Conservation (phyloP, 345 rosid species). For the Crucihimalaya himalaica region DNA sequence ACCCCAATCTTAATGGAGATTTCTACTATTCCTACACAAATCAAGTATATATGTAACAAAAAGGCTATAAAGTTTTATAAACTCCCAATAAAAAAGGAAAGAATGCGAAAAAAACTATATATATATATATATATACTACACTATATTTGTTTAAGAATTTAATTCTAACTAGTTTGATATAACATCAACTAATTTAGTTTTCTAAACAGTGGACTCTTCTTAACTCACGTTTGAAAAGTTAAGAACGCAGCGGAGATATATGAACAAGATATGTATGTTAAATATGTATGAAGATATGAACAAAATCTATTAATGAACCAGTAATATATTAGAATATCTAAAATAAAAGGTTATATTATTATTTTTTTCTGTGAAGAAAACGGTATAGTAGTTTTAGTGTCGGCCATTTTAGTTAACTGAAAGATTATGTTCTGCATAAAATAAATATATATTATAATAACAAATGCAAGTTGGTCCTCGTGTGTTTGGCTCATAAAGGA, state of each 20-base stretch:
- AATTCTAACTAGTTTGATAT: no score
- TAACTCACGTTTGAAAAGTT: no score
- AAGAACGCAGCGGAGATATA: no score
- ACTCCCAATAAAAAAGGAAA: no score
- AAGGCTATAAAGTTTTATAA: background rate
- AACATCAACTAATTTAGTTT: no score
- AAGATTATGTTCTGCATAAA: slow-evolving; percentile 6
- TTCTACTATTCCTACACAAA: background rate
- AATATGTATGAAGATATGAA: no score
- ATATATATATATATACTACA: no score
- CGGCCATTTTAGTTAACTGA: slow-evolving; percentile 1
- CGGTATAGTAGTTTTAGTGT: background rate
- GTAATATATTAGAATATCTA: background rate
- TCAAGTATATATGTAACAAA: background rate
- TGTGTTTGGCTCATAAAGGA: slow-evolving; percentile 20
- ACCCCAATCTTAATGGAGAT: slow-evolving; percentile 13
- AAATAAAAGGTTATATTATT: background rate
- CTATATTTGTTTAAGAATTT: no score
- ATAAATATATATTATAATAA: background rate
- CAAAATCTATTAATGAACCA: background rate
- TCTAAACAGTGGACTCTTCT: no score
- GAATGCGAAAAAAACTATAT: no score
- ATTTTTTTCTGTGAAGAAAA: background rate
- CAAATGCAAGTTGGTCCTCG: slow-evolving; percentile 37
- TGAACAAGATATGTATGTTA: no score